Conservation (phyloP, 345 rosid genomes). For the Syzygium grande region DNA sequence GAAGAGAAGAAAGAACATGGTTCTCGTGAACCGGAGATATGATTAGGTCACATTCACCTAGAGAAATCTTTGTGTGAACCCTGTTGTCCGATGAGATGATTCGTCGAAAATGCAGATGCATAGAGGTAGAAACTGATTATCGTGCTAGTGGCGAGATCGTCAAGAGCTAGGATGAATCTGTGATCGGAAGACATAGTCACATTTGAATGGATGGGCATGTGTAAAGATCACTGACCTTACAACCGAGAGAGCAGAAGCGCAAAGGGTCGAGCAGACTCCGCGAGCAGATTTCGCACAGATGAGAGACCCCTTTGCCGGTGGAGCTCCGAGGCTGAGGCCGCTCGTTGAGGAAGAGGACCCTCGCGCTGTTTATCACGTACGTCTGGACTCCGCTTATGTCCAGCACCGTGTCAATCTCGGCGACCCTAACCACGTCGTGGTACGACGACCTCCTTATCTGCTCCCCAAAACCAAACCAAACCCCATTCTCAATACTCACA, state of each 20-base stretch:
- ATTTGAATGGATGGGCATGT: background rate
- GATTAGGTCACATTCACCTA: background rate
- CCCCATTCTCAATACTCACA: background rate
- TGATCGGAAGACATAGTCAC: background rate
- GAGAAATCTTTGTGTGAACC: background rate
- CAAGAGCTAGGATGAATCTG: background rate
- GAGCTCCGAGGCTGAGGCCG: conserved; percentile 4
- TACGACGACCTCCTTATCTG: conserved; percentile 9
- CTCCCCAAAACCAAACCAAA: background rate
- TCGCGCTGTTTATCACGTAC: conserved; percentile 8
- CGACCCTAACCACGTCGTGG: conserved; percentile 8
- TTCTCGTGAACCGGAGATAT: background rate
- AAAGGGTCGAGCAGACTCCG: conserved; percentile 4
- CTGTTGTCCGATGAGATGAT: background rate
- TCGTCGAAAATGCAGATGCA: background rate
- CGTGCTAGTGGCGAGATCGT: background rate
- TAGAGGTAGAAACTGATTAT: background rate
- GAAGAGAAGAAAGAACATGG: background rate
- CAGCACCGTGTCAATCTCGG: conserved; percentile 3
- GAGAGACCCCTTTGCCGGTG: background rate
- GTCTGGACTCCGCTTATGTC: conserved; percentile 5
- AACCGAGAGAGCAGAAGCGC: conserved; percentile 10
- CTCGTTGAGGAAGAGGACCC: conserved; percentile 10
- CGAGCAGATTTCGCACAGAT: conserved; percentile 2
- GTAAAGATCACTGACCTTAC: background rate